phyloP scores from a whole-genome alignment of 768 basidiomycete genomes.

The Rhodotorula taiwanensis region DNA sequence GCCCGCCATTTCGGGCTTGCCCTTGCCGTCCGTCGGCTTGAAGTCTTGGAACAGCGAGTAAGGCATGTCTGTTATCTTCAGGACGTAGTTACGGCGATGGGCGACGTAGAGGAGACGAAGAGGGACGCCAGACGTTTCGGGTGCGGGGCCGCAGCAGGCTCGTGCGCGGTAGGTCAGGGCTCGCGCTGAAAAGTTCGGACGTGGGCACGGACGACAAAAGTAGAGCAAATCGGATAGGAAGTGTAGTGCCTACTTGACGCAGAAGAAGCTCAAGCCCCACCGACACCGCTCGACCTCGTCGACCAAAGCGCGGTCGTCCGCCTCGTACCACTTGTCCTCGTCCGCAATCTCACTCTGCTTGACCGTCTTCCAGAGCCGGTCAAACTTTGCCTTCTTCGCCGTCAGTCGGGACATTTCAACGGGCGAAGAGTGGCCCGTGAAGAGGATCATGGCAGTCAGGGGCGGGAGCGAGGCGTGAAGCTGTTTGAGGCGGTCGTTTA shows the following conservation, averaged over 20 bases:
- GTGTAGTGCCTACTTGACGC: constrained; percentile 46
- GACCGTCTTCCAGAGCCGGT: constrained; percentile 48
- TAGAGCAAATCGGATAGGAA: background rate
- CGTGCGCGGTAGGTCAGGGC: too few species aligned
- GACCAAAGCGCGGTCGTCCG: constrained; percentile 71
- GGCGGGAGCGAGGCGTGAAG: constrained; percentile 66
- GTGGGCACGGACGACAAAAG: background rate
- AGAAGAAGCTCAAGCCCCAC: constrained; percentile 74
- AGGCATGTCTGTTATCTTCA: too few species aligned
- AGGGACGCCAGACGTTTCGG: too few species aligned
- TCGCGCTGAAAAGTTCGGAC: background rate
- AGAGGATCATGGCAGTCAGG: constrained; percentile 72
- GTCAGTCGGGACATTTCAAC: constrained; percentile 68
- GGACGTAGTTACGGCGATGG: too few species aligned
- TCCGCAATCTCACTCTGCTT: constrained; percentile 51
- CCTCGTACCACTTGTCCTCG: constrained; percentile 64
- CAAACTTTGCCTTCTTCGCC: constrained; percentile 64
- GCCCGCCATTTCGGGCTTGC: too few species aligned
- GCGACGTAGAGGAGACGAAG: too few species aligned
- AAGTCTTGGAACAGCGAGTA: too few species aligned
- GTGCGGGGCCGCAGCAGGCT: too few species aligned
- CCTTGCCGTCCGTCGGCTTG: too few species aligned
- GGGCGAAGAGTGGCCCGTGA: constrained; percentile 85
- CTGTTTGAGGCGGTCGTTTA: constrained; percentile 58
- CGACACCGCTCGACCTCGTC: constrained; percentile 70